Evolutionary conservation across 2,329 filamentous ascomycete genomes (phyloP).

Genomic region (Fusarium verticillioides): DNA sequence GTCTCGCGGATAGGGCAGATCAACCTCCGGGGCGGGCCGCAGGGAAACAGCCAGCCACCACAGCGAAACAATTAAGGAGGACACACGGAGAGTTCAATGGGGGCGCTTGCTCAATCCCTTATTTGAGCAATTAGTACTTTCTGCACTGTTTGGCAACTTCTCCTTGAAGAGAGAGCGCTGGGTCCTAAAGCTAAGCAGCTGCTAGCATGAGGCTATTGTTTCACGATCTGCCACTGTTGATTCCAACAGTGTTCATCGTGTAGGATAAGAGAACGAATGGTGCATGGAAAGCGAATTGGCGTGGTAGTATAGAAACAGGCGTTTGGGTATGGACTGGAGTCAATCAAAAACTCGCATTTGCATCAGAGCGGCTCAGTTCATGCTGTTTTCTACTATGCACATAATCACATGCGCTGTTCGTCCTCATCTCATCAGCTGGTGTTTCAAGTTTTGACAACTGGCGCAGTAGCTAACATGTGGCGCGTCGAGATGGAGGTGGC

Average conservation of each 20-base stretch:
- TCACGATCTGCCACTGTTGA: slow-evolving; percentile 14
- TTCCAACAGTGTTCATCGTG: slow-evolving; percentile 1
- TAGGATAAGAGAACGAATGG: slow-evolving; percentile 10
- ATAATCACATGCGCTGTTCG: slow-evolving; percentile 7
- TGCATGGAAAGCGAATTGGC: background rate
- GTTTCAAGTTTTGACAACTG: slow-evolving; percentile 34
- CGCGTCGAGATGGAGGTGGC: slow-evolving; percentile 25
- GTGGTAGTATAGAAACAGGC: slow-evolving; percentile 20
- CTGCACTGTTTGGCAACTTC: slow-evolving; percentile 1
- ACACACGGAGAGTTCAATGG: background rate
- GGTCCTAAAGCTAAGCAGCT: background rate
- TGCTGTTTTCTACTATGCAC: background rate
- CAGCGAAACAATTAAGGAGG: slow-evolving; percentile 26
- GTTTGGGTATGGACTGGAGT: slow-evolving; percentile 23
- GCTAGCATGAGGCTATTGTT: slow-evolving; percentile 17
- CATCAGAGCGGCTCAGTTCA: background rate
- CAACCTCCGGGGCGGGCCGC: slow-evolving; percentile 68
- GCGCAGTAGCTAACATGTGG: slow-evolving; percentile 26
- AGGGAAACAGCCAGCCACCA: slow-evolving; percentile 34
- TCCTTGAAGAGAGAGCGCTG: slow-evolving; percentile 6
- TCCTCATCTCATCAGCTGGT: slow-evolving; percentile 1
- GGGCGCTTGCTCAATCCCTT: background rate
- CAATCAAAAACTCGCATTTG: slow-evolving; percentile 2
- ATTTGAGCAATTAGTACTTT: background rate
- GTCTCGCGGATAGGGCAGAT: slow-evolving; percentile 87